A percentile compares a stretch with the other conserved stretches of the same genome.
These are phyloP conservation scores for Imleria badia DNA, from an alignment of 768 basidiomycete species.

Conservation along the genomic window DNA sequence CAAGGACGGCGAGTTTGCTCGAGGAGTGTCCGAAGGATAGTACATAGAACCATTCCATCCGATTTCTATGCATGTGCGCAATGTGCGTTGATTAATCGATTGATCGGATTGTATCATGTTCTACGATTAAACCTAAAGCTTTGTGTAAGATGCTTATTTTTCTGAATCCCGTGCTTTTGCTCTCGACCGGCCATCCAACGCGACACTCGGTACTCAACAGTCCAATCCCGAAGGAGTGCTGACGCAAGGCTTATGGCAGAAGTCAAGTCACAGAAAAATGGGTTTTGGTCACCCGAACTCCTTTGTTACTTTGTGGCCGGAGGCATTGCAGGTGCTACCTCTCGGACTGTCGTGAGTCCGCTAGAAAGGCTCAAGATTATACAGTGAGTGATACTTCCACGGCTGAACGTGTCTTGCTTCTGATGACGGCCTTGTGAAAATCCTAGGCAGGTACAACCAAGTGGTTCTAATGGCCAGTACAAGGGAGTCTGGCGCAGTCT, in stretches of 20 bases:
- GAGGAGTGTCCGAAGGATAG: background rate
- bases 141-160: background rate
- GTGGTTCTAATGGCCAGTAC: slow-evolving; percentile 62
- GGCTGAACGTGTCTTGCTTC: background rate
- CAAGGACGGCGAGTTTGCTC: background rate
- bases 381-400: slow-evolving; percentile 55
- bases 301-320: slow-evolving; percentile 56
- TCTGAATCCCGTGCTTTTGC: slow-evolving; percentile 13
- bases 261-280: slow-evolving; percentile 26
- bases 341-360: slow-evolving; percentile 89
- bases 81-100: background rate
- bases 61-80: background rate
- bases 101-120: no score
- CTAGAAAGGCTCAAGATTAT: slow-evolving; percentile 96
- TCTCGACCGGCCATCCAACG: background rate
- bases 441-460: slow-evolving; percentile 86
- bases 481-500: slow-evolving; percentile 83
- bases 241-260: slow-evolving; percentile 21
- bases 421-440: slow-evolving; percentile 4
- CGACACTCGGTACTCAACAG: background rate
- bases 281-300: slow-evolving; percentile 32
- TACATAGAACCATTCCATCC: background rate
- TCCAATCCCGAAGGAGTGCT: background rate
- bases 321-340: slow-evolving; percentile 60
- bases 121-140: no score